phyloP scores from a whole-genome alignment of 768 basidiomycete species.

The Hygrophorus pudorinus region DNA sequence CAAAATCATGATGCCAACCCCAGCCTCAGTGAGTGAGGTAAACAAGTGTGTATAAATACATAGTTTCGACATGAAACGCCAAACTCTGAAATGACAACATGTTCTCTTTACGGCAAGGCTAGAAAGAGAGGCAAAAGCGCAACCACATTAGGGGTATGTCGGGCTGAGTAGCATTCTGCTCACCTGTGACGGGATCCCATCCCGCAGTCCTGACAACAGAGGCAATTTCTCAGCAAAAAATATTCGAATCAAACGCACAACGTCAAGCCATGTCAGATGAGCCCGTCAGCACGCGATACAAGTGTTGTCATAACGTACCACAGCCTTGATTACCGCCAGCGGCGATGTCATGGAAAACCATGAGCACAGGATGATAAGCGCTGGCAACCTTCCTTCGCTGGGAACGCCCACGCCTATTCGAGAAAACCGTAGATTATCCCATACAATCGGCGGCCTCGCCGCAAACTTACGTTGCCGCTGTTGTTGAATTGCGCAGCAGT shows the following conservation, averaged over 20 bases:
- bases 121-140: no score
- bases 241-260: slow-evolving; percentile 21
- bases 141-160: no score
- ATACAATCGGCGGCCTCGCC: slow-evolving; percentile 27
- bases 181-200: slow-evolving; percentile 37
- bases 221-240: no score
- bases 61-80: no score
- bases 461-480: slow-evolving; percentile 13
- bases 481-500: slow-evolving; percentile 24
- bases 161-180: not conserved
- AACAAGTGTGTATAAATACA: no score
- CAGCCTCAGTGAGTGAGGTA: no score
- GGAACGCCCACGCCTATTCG: not conserved
- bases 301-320: slow-evolving; percentile 22
- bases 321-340: slow-evolving; percentile 37
- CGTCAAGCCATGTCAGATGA: slow-evolving; percentile 15
- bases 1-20: no score
- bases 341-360: slow-evolving; percentile 34
- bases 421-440: slow-evolving; percentile 19
- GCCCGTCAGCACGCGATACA: not conserved
- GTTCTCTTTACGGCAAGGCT: no score
- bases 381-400: slow-evolving; percentile 12
- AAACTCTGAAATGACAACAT: no score
- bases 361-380: slow-evolving; percentile 15
- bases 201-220: slow-evolving; percentile 19